A percentile compares a stretch with the other conserved stretches of the same genome.
Evolutionary conservation across 139 green algal species (phyloP).

Genomic region (Chlamydomonas applanata): DNA sequence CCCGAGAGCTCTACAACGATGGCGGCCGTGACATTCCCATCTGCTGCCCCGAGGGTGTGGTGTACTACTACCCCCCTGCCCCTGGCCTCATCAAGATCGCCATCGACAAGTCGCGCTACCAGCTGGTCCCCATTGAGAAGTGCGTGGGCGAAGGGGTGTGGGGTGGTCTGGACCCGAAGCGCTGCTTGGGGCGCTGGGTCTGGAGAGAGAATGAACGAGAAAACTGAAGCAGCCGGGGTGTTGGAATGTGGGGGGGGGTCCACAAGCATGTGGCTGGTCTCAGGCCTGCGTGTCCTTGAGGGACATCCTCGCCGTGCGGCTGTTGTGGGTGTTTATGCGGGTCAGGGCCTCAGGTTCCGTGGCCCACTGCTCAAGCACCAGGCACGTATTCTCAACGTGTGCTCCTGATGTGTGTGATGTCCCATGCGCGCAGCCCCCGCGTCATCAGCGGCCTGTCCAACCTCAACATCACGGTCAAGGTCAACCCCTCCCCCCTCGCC

Average conservation of each 20-base stretch:
- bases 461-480: too few relatives aligned
- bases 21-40: conserved; percentile 13
- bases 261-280: background rate
- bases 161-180: too few relatives aligned
- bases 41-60: conserved; percentile 45
- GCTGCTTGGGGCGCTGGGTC: too few relatives aligned
- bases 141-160: background rate
- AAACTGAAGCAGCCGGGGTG: too few relatives aligned
- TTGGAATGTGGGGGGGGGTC: too few relatives aligned
- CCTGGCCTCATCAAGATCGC: conserved; percentile 9
- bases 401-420: background rate
- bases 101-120: conserved; percentile 24
- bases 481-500: background rate
- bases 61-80: conserved; percentile 15
- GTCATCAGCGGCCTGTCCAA: conserved; percentile 3
- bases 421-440: background rate
- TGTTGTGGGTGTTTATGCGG: too few relatives aligned
- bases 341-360: too few relatives aligned
- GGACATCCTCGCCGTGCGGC: too few relatives aligned
- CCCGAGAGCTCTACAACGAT: conserved; percentile 10
- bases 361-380: too few relatives aligned
- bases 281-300: too few relatives aligned
- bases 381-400: too few relatives aligned
- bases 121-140: conserved; percentile 2
- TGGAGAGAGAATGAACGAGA: too few relatives aligned